A percentile compares a stretch with the other conserved stretches of the same genome.
These are phyloP conservation scores for Puccinia triticina DNA, from an alignment of 1,284 basidiomycete species.

Conservation along the genomic window DNA sequence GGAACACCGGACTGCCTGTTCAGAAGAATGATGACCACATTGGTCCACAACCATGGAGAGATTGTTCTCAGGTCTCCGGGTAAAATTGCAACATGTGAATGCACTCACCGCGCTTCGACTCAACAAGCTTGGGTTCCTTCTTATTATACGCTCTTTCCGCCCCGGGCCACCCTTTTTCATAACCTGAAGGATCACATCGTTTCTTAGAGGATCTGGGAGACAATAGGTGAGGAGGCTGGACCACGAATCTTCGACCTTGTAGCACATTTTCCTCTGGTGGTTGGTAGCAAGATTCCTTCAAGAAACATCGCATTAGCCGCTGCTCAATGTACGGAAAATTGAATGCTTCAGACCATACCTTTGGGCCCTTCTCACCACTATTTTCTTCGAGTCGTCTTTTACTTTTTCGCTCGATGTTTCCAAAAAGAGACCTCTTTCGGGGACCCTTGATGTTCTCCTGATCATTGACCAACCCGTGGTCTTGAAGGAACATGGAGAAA, in stretches of 20 bases:
- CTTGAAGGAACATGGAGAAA: not conserved
- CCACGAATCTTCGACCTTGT: not conserved
- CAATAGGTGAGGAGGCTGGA: not conserved
- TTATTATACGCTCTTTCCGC: not conserved
- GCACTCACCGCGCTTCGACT: conserved; percentile 7
- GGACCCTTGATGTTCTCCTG: not conserved
- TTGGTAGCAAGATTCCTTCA: not conserved
- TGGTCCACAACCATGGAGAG: not conserved
- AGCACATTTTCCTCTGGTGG: not conserved
- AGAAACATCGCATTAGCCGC: not conserved
- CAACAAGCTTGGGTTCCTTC: not conserved
- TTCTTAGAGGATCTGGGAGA: conserved; percentile 12
- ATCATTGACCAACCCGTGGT: not conserved
- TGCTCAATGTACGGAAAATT: not conserved
- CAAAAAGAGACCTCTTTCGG: conserved; percentile 13
- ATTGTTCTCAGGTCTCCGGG: not conserved
- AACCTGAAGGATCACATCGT: not conserved
- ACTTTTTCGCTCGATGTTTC: not conserved
- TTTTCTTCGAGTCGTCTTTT: conserved; percentile 6
- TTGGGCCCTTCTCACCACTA: not conserved
- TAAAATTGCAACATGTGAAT: not conserved
- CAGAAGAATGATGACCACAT: not conserved
- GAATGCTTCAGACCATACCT: not conserved
- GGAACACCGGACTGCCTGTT: not conserved
- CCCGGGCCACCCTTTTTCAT: not conserved